phyloP scores from a whole-genome alignment of 495 filamentous ascomycete species.

The Hypoxylon cercidicola region DNA sequence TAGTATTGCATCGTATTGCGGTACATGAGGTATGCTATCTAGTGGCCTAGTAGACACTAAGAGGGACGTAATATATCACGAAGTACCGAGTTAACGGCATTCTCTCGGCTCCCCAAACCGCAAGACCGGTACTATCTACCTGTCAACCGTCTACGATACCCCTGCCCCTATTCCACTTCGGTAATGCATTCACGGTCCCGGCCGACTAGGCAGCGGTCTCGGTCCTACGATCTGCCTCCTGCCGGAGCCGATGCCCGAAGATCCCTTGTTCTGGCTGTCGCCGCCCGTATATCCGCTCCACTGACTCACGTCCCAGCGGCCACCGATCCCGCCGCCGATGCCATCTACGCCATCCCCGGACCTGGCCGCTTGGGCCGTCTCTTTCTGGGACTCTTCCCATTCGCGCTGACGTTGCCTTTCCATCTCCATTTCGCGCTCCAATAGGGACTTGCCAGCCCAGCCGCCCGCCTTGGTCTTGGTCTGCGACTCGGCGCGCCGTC shows the following conservation, averaged over 20 bases:
- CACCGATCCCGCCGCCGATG: constrained; percentile 65
- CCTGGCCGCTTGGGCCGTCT: constrained; percentile 66
- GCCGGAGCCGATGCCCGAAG: constrained; percentile 75
- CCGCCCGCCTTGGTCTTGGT: constrained; percentile 76
- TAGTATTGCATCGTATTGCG: too few relatives aligned
- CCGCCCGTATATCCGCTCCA: constrained; percentile 85
- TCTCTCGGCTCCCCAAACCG: too few relatives aligned
- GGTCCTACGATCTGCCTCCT: constrained; percentile 84
- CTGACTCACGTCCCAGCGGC: constrained; percentile 87
- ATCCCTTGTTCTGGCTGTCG: constrained; percentile 81
- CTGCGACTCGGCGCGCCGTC: constrained; percentile 70
- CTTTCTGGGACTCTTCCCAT: constrained; percentile 92
- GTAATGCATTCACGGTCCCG: constrained; percentile 15
- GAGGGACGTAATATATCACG: too few relatives aligned
- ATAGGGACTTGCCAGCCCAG: constrained; percentile 81
- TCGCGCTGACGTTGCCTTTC: constrained; percentile 92
- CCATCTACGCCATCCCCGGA: constrained; percentile 61
- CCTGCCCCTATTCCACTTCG: background rate
- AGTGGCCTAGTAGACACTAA: too few relatives aligned
- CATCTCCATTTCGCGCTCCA: constrained; percentile 96
- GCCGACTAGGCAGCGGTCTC: constrained; percentile 66
- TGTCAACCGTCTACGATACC: too few relatives aligned
- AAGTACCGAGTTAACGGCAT: too few relatives aligned
- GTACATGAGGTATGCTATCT: too few relatives aligned
- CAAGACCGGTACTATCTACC: too few relatives aligned